Base-by-base conservation (phyloP, 805 yeast genomes). In the Schwanniomyces vanrijiae region DNA sequence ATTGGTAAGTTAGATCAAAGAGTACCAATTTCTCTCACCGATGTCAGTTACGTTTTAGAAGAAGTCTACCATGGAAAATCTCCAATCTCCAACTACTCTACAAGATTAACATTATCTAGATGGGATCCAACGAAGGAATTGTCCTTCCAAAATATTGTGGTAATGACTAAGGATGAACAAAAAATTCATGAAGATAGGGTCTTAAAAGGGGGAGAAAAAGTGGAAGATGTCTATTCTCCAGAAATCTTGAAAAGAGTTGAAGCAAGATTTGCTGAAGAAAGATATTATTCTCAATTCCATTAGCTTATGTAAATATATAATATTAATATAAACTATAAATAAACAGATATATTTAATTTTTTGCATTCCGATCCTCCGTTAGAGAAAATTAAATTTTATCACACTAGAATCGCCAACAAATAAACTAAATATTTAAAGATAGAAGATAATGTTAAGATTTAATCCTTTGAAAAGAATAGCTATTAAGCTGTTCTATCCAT, bases 1-100 rank as follows among this genome's bases (percentile, higher is more conserved):
- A 70, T 88, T 35, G 92, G 92, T 5, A 77, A 81, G 47, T 65
- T 71, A 11, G 90, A 85, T 44, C 91, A 85, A 64, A 75, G 90
- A 38, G 81, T 88, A n/a, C 92, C 92, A 28, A 73, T 88, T 24
- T 76, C 90, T 1, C 58, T 84, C 46, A 71, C 68, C 41, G 99
- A 94, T 50, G 83, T 89, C 22, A 86, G 83, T 39, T 94, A 90
- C 61, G 75, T 92, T 13, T 74, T 91, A 29, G 98, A 92, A 61
- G 99, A 94, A 67, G 86, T 94, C 2, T 94, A 83, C 73, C 82
- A 95, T 51, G 97, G 98, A 11, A 90, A 90, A 65, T 86, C 96
- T 0, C 94, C 95, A 14, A 77, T 91, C 11, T 85, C 96, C 14
- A 87, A 91, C 16, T 88, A 77, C 56, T 84, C 91, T 5, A 88